These are phyloP conservation scores for Silene uniflora DNA, from an alignment of 148 eudicot species.

Conservation along the genomic window DNA sequence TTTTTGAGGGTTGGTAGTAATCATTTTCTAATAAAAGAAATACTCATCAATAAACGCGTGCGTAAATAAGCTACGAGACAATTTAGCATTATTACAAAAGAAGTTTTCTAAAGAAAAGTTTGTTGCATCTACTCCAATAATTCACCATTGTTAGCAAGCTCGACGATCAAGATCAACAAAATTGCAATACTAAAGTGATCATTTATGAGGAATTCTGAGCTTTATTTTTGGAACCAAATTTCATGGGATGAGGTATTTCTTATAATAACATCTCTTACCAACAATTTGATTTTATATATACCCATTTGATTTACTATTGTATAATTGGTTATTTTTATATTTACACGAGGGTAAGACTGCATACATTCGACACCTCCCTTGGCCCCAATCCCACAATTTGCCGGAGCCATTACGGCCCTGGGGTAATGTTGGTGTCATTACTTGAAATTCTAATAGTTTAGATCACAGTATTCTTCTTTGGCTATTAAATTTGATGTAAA, in stretches of 20 bases:
- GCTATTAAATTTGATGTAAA: neutral
- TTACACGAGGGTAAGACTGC: neutral
- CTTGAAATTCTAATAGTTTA: neutral
- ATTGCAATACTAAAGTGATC: neutral
- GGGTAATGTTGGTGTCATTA: too few relatives aligned
- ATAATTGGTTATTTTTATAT: neutral
- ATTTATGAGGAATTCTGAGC: neutral
- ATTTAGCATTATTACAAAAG: too few relatives aligned
- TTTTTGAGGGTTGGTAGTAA: too few relatives aligned
- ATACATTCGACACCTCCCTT: too few relatives aligned
- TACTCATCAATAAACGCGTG: too few relatives aligned
- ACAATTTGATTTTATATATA: neutral
- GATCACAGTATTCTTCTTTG: neutral
- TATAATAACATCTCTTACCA: too few relatives aligned
- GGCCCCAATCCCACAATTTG: too few relatives aligned
- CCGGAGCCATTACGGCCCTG: too few relatives aligned
- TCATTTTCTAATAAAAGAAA: too few relatives aligned
- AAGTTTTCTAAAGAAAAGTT: too few relatives aligned
- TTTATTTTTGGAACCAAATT: slow-evolving; percentile 11
- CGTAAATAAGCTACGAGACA: too few relatives aligned
- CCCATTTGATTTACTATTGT: neutral
- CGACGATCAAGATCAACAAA: neutral
- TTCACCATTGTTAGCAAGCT: neutral
- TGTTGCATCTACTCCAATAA: too few relatives aligned
- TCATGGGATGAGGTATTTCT: slow-evolving; percentile 6